Percentiles rank a stretch among this genome's conserved stretches.
These are phyloP conservation scores for Eucalyptus erythrocorys DNA, from an alignment of 345 rosid genomes.

Conservation along the genomic window DNA sequence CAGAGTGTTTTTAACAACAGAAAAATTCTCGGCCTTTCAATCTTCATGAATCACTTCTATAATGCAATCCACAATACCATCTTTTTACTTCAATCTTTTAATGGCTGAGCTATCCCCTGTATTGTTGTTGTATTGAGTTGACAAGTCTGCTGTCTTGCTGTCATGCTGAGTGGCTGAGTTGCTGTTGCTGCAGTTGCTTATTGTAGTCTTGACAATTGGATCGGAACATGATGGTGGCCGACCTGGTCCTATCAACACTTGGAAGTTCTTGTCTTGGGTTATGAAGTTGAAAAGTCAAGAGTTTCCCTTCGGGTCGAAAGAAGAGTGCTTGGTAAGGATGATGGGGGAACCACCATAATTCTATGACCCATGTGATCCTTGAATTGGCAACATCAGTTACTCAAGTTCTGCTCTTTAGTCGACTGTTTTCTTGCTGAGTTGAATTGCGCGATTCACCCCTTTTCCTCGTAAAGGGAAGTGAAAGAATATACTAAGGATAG, in stretches of 20 bases:
- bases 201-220: no score
- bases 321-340: background rate
- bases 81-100: no score
- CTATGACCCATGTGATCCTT: background rate
- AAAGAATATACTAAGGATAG: background rate
- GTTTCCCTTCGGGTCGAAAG: background rate
- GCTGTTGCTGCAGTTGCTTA: no score
- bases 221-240: constrained; percentile 13
- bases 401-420: background rate
- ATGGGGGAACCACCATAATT: background rate
- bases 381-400: background rate
- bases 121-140: no score
- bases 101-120: no score
- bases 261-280: constrained; percentile 24
- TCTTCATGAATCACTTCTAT: no score
- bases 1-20: no score
- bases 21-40: no score
- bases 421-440: background rate
- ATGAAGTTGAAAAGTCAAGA: background rate
- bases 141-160: no score
- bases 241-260: constrained; percentile 34
- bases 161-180: no score
- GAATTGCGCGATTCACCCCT: background rate
- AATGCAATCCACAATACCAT: no score
- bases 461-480: background rate